These are phyloP conservation scores for Haberlea rhodopensis DNA, from an alignment of 257 asterid species.

Conservation along the genomic window DNA sequence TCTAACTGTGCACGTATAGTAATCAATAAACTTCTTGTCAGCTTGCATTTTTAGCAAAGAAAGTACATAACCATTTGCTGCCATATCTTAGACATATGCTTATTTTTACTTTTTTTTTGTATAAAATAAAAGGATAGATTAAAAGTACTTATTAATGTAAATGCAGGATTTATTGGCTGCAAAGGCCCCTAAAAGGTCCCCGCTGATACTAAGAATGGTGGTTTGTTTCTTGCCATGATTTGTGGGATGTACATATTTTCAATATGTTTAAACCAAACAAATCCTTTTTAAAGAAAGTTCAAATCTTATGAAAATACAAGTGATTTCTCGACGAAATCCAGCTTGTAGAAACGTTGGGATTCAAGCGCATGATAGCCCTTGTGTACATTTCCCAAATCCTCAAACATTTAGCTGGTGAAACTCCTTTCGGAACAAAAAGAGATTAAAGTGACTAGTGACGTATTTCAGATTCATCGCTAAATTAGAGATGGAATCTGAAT, in stretches of 20 bases:
- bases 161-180: background rate
- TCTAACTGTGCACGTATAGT: background rate
- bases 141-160: too few species aligned
- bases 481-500: too few species aligned
- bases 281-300: background rate
- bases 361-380: background rate
- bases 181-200: background rate
- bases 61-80: too few species aligned
- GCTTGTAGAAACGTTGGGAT: background rate
- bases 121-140: too few species aligned
- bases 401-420: too few species aligned
- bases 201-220: background rate
- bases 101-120: background rate
- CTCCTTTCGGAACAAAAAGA: too few species aligned
- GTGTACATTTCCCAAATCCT: background rate
- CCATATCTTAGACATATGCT: too few species aligned
- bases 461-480: too few species aligned
- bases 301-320: background rate
- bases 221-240: background rate
- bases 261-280: background rate
- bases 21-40: too few species aligned
- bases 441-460: too few species aligned
- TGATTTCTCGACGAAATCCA: background rate
- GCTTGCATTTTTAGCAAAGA: too few species aligned
- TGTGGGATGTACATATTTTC: background rate